A percentile compares a stretch with the other conserved stretches of the same genome.
These are phyloP conservation scores for Garcia nutans DNA, from an alignment of 345 rosid species.

Conservation along the genomic window DNA sequence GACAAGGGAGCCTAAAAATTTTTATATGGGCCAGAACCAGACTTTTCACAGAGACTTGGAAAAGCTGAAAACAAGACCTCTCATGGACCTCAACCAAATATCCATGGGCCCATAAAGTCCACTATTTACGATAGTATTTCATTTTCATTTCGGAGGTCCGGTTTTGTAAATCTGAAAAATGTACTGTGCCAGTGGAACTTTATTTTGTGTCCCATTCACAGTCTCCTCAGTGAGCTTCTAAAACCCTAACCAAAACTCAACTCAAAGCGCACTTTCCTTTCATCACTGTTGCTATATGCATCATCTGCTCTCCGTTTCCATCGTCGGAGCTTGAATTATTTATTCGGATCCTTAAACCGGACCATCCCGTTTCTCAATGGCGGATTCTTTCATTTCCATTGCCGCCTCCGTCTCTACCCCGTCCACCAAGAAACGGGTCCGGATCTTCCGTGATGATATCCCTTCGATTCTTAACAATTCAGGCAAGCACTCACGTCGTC, in stretches of 20 bases:
- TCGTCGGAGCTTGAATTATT: conserved; percentile 3
- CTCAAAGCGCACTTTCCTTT: neutral
- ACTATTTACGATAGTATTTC: no score
- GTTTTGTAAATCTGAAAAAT: no score
- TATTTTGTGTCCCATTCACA: no score
- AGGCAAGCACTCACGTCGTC: conserved; percentile 33
- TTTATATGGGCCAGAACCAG: no score
- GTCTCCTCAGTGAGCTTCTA: neutral
- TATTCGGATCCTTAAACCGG: conserved; percentile 20
- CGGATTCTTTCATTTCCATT: conserved; percentile 54
- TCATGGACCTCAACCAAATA: no score
- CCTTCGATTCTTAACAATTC: conserved; percentile 45
- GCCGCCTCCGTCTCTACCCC: conserved; percentile 56
- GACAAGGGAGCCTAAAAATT: no score
- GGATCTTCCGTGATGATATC: conserved; percentile 67
- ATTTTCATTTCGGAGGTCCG: no score
- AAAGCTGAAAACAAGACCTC: no score
- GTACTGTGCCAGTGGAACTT: no score
- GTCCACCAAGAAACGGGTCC: conserved; percentile 59
- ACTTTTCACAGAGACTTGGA: no score
- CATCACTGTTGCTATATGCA: neutral
- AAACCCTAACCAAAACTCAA: conserved; percentile 12
- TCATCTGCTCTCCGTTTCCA: neutral
- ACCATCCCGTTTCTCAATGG: conserved; percentile 45
- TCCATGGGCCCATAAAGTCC: no score